Evolutionary conservation across 2,329 filamentous ascomycete species (phyloP).

Genomic region (Scorias spongiosa): DNA sequence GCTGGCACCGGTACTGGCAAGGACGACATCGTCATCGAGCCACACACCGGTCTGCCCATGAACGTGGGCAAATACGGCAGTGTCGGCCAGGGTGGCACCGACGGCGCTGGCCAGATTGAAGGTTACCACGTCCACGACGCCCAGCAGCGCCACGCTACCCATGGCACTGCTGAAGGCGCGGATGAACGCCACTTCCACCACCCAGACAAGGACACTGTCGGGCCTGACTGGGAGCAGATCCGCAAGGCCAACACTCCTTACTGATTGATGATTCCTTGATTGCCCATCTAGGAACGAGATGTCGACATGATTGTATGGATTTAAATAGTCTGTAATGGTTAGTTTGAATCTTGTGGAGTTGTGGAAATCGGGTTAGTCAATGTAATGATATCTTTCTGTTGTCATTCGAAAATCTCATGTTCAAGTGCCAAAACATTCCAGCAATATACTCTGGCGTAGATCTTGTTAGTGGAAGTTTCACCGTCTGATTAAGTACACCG

Average conservation of each 20-base stretch:
- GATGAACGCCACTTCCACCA: conserved; percentile 2
- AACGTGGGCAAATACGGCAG: conserved; percentile 24
- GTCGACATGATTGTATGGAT: no score
- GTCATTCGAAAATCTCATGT: no score
- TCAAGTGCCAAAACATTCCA: no score
- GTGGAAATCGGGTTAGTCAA: no score
- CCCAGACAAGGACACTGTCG: conserved; percentile 2
- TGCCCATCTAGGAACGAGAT: no score
- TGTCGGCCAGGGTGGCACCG: conserved; percentile 21
- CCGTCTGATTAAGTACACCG: no score
- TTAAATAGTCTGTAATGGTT: no score
- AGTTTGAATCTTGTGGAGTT: no score
- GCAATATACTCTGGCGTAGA: no score
- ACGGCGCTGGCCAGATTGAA: conserved; percentile 17
- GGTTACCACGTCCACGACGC: conserved; percentile 10
- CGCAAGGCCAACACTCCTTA: conserved; percentile 3
- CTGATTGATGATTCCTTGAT: not conserved
- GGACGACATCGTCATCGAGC: conserved; percentile 19
- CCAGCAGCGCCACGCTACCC: not conserved
- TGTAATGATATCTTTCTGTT: no score
- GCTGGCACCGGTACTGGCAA: conserved; percentile 1
- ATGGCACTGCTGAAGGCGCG: not conserved
- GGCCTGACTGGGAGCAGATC: conserved; percentile 6
- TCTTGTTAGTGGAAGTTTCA: no score
- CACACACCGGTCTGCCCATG: conserved; percentile 26